Percentiles rank a stretch among this genome's conserved stretches.
Conservation (phyloP, 2,329 filamentous ascomycete genomes). For the Nannizzia gypsea region DNA sequence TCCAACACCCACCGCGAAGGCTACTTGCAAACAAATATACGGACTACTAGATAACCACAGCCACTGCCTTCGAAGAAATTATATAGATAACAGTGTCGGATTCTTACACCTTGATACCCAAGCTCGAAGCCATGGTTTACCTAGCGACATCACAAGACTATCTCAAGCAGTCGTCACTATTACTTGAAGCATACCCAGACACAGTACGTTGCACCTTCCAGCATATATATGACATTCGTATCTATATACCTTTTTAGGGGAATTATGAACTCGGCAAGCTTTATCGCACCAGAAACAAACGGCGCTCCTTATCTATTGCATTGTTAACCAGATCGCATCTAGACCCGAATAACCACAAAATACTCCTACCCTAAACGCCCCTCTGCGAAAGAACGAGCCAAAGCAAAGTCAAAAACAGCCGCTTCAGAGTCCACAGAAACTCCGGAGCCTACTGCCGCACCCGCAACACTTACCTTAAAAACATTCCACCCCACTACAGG, state of each 20-base stretch:
- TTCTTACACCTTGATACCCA: neutral
- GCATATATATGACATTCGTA: neutral
- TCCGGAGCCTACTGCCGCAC: slow-evolving; percentile 34
- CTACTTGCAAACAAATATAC: slow-evolving; percentile 1
- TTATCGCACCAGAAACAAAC: neutral
- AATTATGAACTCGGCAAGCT: neutral
- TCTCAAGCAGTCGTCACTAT: slow-evolving; percentile 74
- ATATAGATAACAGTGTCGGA: neutral
- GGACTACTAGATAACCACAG: neutral
- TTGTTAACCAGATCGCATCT: slow-evolving; percentile 10
- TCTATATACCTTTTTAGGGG: neutral
- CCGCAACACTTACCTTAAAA: slow-evolving; percentile 69
- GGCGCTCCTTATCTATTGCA: neutral
- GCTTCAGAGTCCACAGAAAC: slow-evolving; percentile 20
- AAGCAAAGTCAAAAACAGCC: slow-evolving; percentile 19
- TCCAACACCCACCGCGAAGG: neutral
- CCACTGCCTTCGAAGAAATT: neutral
- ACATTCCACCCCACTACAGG: slow-evolving; percentile 77
- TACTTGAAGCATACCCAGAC: slow-evolving; percentile 73
- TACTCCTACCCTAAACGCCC: slow-evolving; percentile 54
- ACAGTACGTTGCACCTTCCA: slow-evolving; percentile 48
- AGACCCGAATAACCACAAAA: slow-evolving; percentile 87
- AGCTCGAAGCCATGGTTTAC: slow-evolving; percentile 53
- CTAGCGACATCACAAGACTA: slow-evolving; percentile 77
- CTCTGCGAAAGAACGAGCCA: slow-evolving; percentile 22